Conservation (phyloP, 2,329 filamentous ascomycete species). For the Tolypocladium cylindrosporum region DNA sequence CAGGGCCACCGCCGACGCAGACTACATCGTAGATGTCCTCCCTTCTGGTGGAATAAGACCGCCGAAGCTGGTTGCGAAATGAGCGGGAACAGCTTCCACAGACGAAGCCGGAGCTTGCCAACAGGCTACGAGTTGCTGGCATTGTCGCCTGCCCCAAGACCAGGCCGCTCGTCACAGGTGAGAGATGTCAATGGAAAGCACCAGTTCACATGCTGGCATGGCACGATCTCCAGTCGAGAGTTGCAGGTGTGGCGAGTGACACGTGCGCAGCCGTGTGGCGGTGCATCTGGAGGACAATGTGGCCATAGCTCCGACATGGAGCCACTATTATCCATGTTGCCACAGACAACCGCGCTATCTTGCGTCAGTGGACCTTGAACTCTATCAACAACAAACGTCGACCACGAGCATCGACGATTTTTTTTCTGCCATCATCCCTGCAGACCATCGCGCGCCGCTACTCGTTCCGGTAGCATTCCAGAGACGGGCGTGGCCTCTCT, state of each 20-base stretch:
- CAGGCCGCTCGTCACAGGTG: background rate
- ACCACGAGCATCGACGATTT: background rate
- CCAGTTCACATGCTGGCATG: background rate
- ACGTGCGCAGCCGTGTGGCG: background rate
- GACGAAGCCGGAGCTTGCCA: constrained; percentile 23
- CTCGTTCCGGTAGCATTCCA: background rate
- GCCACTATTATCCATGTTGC: constrained; percentile 18
- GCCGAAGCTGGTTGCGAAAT: constrained; percentile 22
- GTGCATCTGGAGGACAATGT: background rate
- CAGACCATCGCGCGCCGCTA: background rate
- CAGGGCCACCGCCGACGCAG: constrained; percentile 81
- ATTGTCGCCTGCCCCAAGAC: constrained; percentile 8
- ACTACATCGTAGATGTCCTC: constrained; percentile 88
- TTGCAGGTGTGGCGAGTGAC: background rate
- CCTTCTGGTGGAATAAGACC: constrained; percentile 31
- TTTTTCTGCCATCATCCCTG: constrained; percentile 4
- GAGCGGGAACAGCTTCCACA: constrained; percentile 37
- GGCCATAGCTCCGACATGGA: background rate
- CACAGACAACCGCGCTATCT: constrained; percentile 27
- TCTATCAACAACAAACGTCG: constrained; percentile 5
- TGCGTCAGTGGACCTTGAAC: constrained; percentile 20
- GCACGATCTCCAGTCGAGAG: background rate
- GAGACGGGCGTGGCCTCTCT: background rate
- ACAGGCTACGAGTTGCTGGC: constrained; percentile 15
- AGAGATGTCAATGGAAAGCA: background rate